Conservation (phyloP, 495 filamentous ascomycete genomes). For the Usnea hakonensis region DNA sequence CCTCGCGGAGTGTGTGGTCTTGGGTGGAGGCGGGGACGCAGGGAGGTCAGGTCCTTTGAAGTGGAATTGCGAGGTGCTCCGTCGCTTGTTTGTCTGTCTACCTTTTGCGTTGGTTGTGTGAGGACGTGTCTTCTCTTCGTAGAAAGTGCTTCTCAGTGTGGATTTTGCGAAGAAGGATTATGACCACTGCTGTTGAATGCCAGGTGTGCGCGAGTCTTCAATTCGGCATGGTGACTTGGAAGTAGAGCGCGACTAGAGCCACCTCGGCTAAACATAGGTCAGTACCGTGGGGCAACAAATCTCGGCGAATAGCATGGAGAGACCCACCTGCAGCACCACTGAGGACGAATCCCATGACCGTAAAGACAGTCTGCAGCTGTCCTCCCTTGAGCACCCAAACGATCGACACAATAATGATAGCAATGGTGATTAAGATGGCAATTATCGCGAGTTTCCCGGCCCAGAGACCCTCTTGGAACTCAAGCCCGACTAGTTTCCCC, state of each 20-base stretch:
- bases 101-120: too few relatives aligned
- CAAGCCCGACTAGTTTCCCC: slow-evolving; percentile 15
- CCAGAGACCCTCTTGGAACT: slow-evolving; percentile 24
- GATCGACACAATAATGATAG: slow-evolving; percentile 24
- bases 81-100: too few relatives aligned
- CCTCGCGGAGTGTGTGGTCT: too few relatives aligned
- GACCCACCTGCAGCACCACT: slow-evolving; percentile 20
- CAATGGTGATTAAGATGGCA: slow-evolving; percentile 20
- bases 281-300: not conserved
- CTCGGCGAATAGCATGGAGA: not conserved
- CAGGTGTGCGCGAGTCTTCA: not conserved
- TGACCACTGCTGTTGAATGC: not conserved
- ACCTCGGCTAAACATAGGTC: slow-evolving; percentile 16
- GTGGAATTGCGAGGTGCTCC: too few relatives aligned
- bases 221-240: slow-evolving; percentile 17
- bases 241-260: slow-evolving; percentile 23
- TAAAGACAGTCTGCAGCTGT: slow-evolving; percentile 26
- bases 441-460: slow-evolving; percentile 23
- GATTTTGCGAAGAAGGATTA: not conserved
- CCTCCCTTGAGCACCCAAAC: slow-evolving; percentile 22
- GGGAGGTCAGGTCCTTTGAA: too few relatives aligned
- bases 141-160: too few relatives aligned
- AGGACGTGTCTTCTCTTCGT: not conserved
- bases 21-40: too few relatives aligned
- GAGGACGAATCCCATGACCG: slow-evolving; percentile 26